Percentiles rank a stretch among this genome's conserved stretches.
phyloP scores from a whole-genome alignment of 345 rosid genomes.

The Draba incana region DNA sequence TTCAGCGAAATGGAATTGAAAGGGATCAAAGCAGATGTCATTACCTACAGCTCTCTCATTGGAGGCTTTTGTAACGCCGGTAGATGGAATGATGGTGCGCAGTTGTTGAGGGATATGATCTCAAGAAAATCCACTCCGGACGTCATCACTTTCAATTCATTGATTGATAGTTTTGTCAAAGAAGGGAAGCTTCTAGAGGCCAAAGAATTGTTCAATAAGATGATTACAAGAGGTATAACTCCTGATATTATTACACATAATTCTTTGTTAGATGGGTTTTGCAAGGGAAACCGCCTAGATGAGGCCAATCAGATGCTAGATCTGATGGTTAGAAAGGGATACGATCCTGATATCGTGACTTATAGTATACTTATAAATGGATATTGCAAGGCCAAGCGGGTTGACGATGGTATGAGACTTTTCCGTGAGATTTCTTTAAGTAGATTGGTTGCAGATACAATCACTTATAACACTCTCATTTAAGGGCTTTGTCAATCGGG shows the following conservation, averaged over 20 bases:
- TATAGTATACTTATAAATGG: too few relatives aligned
- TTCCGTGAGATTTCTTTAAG: conserved; percentile 28
- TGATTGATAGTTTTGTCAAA: conserved; percentile 12
- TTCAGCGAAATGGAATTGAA: conserved; percentile 3
- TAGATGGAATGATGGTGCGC: conserved; percentile 23
- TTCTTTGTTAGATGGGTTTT: conserved; percentile 40
- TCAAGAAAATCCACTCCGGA: neutral
- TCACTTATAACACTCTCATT: conserved; percentile 38
- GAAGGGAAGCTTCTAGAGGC: conserved; percentile 34
- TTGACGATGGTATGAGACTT: conserved; percentile 33
- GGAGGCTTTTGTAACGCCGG: conserved; percentile 11
- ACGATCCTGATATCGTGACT: too few relatives aligned
- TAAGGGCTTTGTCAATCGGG: conserved; percentile 27
- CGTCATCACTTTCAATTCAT: conserved; percentile 2
- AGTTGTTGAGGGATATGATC: conserved; percentile 20
- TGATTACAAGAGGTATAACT: conserved; percentile 15
- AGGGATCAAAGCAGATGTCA: neutral
- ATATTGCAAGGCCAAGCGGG: conserved; percentile 28
- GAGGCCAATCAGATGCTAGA: too few relatives aligned
- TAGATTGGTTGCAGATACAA: conserved; percentile 23
- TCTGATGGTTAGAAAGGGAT: too few relatives aligned
- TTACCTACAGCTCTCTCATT: neutral
- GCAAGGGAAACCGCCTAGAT: neutral
- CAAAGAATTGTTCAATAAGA: neutral
- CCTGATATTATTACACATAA: conserved; percentile 28